Evolutionary conservation across 805 yeast species (phyloP).

Genomic region (Sugiyamaella boreocaroliniensis): DNA sequence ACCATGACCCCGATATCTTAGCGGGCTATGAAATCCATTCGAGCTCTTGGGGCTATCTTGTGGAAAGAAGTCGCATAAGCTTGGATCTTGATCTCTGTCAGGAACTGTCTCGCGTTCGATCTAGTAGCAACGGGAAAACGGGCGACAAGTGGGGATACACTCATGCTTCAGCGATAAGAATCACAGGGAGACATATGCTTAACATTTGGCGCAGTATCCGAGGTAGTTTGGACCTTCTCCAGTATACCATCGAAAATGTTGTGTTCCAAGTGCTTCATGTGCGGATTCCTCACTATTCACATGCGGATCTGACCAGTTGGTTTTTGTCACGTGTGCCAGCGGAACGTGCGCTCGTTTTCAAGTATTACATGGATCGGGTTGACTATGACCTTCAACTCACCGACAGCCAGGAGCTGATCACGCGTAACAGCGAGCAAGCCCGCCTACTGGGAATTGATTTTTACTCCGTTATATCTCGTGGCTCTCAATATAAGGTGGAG

Average conservation of each 20-base stretch:
- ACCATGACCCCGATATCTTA: slow-evolving; percentile 79
- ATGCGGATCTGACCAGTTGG: slow-evolving; percentile 43
- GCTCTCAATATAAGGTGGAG: slow-evolving; percentile 92
- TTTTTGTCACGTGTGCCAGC: slow-evolving; percentile 25
- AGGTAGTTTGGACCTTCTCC: slow-evolving; percentile 49
- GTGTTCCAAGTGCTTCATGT: slow-evolving; percentile 60
- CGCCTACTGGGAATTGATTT: slow-evolving; percentile 85
- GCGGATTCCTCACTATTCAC: slow-evolving; percentile 58
- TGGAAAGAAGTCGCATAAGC: slow-evolving; percentile 44
- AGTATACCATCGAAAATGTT: slow-evolving; percentile 72
- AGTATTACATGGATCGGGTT: slow-evolving; percentile 43
- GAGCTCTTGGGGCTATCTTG: slow-evolving; percentile 83
- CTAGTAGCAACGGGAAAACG: slow-evolving; percentile 30
- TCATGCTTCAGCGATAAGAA: slow-evolving; percentile 60
- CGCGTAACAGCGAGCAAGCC: slow-evolving; percentile 73
- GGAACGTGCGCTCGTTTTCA: slow-evolving; percentile 30
- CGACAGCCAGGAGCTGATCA: slow-evolving; percentile 56
- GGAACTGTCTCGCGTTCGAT: slow-evolving; percentile 53
- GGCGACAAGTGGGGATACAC: slow-evolving; percentile 68
- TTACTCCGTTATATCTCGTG: slow-evolving; percentile 77
- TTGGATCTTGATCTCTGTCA: slow-evolving; percentile 49
- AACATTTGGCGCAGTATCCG: slow-evolving; percentile 79
- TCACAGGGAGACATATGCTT: slow-evolving; percentile 76
- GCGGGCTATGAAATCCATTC: slow-evolving; percentile 79
- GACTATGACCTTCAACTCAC: slow-evolving; percentile 44